Percentiles rank a stretch among this genome's conserved stretches.
These are phyloP conservation scores for Thielaviopsis ethacetica DNA, from an alignment of 2,329 filamentous ascomycete genomes.

Conservation along the genomic window DNA sequence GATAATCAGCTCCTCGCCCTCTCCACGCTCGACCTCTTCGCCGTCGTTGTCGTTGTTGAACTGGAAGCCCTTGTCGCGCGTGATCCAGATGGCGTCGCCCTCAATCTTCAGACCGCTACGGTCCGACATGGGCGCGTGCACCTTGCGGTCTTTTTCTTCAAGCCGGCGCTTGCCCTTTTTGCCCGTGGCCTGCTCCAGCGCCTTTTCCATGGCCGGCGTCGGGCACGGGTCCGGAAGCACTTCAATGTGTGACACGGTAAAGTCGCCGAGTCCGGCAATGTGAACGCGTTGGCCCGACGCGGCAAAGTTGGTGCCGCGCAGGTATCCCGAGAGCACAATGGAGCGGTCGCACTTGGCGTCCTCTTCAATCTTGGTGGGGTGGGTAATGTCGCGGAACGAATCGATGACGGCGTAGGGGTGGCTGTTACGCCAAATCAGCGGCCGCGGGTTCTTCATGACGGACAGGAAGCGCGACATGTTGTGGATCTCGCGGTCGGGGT, in stretches of 20 bases:
- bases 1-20: slow-evolving; percentile 90
- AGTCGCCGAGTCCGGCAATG: slow-evolving; percentile 81
- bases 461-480: slow-evolving; percentile 90
- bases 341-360: slow-evolving; percentile 81
- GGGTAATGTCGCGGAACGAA: slow-evolving; percentile 87
- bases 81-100: slow-evolving; percentile 89
- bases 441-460: slow-evolving; percentile 97
- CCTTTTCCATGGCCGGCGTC: slow-evolving; percentile 80
- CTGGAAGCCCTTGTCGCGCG: slow-evolving; percentile 52
- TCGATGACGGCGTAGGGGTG: slow-evolving; percentile 91
- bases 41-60: slow-evolving; percentile 59
- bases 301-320: slow-evolving; percentile 87
- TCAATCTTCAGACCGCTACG: slow-evolving; percentile 92
- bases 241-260: slow-evolving; percentile 70
- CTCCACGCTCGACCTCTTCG: slow-evolving; percentile 60
- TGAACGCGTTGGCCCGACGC: slow-evolving; percentile 75
- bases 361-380: slow-evolving; percentile 79
- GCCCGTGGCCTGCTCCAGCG: slow-evolving; percentile 65
- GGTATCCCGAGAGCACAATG: slow-evolving; percentile 80
- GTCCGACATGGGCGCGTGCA: slow-evolving; percentile 97
- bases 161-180: slow-evolving; percentile 66
- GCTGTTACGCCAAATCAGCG: slow-evolving; percentile 90
- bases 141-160: slow-evolving; percentile 90
- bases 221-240: slow-evolving; percentile 86
- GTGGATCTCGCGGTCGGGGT: slow-evolving; percentile 90